Base-by-base conservation (phyloP, 345 rosid genomes). In the Salix udensis region DNA sequence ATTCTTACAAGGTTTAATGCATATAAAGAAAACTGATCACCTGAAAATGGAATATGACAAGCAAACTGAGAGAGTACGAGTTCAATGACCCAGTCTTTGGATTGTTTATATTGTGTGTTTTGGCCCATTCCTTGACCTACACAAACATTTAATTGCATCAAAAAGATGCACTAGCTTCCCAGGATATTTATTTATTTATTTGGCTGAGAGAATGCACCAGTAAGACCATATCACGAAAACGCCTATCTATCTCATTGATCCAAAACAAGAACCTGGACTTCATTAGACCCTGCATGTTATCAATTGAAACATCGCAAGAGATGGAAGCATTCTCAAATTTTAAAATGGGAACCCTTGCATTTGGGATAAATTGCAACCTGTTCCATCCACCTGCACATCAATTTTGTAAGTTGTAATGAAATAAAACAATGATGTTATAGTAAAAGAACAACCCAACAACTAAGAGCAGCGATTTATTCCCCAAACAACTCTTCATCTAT, bases 121-220 rank as follows among this genome's bases (percentile, higher is more conserved):
- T 93, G 74, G 98, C 97, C 98, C 98, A 95, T 88, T 93, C 97
- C 84, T 93, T 95, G 78, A 95, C 98, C 98, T 94, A 83, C 64
- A 79, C 53, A 78, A 61, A 42, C 48, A 74, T 72, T 18, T 28
- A 68, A 75, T 2, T 5, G 18, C 12, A 67, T 75, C 23, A 70
- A 75, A 77, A 11, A 61, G 58, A 55, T 26, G 62, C 31, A 65
- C 16, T 65, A 39, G 42, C 31, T 11, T 74, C 78, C 65, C 74
- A 58, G 50, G 4, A 60, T 40, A 62, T 71, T 18, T 37, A 65
- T 31, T 14, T 34, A 14, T 28, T 14, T 28, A 24, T n/a, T 58
- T 53, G 72, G 42, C 62, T 13, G n/a, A 6, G 15, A 82, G 71
- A 77, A 77, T 77, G 6, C 85, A 91, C 98, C 85, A 93, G 87